Evolutionary conservation across 139 green algal species (phyloP), one percentile per base, ranked within the genome.

Genomic region (Parachlorella kessleri): DNA sequence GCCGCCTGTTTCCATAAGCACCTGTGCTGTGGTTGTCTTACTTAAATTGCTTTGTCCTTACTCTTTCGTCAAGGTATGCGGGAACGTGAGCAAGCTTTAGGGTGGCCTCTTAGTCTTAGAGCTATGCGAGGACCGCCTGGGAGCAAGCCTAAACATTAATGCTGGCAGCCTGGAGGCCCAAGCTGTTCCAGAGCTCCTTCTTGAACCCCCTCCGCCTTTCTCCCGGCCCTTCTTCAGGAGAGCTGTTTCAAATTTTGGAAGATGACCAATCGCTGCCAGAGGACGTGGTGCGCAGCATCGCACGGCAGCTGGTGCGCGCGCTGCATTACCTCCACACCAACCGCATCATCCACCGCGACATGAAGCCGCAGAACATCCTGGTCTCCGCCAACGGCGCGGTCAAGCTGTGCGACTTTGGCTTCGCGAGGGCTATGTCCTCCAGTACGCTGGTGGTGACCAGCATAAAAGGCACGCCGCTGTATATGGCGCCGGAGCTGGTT

Each of bases 401-500:
- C 30, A 96, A 97, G 86, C 84, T 99, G 80, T 96, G 96, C 87
- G 94, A 98, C 80, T 98, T 98, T 88, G 94, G 94, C 21, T 98
- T 98, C 83, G 94, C 94, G 21, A 80, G 86, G 6, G 94, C 95
- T 64, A 98, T 99, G 91, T 93, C 83, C 54, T 88, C 75, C 77
- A 94, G 94, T 82, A 99, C 97, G 23, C 94, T 98, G 88, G 91
- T 98, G 76, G 84, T 98, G 54, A 98, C 94, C 1, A 95, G 87
- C 70, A 98, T 98, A 78, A 98, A 99, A 88, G 96, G 97, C 74
- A 99, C 97, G 38, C 97, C 97, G 6, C 87, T 99, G 55, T 99
- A 99, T 92, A 99, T 99, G 94, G 97, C 97, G 10, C 97, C 97
- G 28, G 97, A 99, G 86, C 90, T 99, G 37, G 96, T 99, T 64